These are phyloP conservation scores for Phyllosticta ampelicida DNA, from an alignment of 2,329 filamentous ascomycete genomes.

Conservation along the genomic window DNA sequence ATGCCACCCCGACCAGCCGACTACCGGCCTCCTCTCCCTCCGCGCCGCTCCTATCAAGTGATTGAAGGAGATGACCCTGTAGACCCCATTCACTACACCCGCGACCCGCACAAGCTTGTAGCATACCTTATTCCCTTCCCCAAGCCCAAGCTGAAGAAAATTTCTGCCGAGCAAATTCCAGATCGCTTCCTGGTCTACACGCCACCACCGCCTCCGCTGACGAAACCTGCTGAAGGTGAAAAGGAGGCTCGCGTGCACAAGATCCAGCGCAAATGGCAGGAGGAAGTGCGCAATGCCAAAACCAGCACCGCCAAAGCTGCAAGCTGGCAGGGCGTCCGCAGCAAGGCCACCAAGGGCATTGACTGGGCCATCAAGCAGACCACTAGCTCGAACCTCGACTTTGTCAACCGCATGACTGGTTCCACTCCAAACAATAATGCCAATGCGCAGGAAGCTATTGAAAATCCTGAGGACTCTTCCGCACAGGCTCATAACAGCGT, in stretches of 20 bases:
- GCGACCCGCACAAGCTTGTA: slow-evolving; percentile 32
- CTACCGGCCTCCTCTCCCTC: slow-evolving; percentile 10
- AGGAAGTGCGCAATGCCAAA: slow-evolving; percentile 35
- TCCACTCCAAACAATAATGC: slow-evolving; percentile 2
- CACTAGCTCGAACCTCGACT: slow-evolving; percentile 33
- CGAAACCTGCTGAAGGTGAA: slow-evolving; percentile 29
- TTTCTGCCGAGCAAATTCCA: slow-evolving; percentile 24
- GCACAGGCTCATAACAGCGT: neutral
- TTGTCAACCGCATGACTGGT: slow-evolving; percentile 30
- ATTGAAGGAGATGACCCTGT: slow-evolving; percentile 10
- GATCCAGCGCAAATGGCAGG: slow-evolving; percentile 36
- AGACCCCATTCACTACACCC: slow-evolving; percentile 29
- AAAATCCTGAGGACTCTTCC: neutral
- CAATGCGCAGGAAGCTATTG: neutral
- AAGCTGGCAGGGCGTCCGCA: slow-evolving; percentile 34
- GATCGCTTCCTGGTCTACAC: slow-evolving; percentile 36
- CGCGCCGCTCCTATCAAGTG: slow-evolving; percentile 3
- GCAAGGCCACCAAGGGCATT: slow-evolving; percentile 30
- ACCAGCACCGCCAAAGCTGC: slow-evolving; percentile 29
- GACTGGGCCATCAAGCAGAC: slow-evolving; percentile 31
- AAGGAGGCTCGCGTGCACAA: slow-evolving; percentile 35
- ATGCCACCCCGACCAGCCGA: slow-evolving; percentile 3
- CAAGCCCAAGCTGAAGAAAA: slow-evolving; percentile 27
- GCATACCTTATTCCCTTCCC: slow-evolving; percentile 37
- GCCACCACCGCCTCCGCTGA: slow-evolving; percentile 32